A percentile compares a stretch with the other conserved stretches of the same genome.
Conservation (phyloP, 768 basidiomycete species). For the Lentinula guzmanii region DNA sequence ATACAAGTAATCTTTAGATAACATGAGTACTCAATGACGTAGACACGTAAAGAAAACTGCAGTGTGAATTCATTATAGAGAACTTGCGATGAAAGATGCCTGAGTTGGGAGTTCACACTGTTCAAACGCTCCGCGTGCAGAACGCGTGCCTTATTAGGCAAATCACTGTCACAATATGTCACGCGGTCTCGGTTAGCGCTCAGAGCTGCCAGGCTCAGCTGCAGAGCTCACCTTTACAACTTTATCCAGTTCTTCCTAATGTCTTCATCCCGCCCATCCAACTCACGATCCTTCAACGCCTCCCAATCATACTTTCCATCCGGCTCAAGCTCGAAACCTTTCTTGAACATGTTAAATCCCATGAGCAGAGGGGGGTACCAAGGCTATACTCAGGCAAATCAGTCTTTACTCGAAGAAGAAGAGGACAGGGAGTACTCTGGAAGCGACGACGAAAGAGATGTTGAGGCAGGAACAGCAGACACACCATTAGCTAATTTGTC, state of each 20-base stretch:
- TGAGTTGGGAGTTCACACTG: not conserved
- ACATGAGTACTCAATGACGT: not conserved
- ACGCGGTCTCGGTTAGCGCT: not conserved
- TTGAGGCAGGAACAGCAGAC: conserved; percentile 53
- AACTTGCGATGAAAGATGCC: too few species aligned
- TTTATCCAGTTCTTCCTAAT: not conserved
- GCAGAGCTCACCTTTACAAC: not conserved
- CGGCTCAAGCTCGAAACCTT: conserved; percentile 64
- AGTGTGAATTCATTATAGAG: not conserved
- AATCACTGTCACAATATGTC: not conserved
- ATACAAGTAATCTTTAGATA: not conserved
- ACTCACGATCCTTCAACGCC: conserved; percentile 27
- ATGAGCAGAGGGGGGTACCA: conserved; percentile 60
- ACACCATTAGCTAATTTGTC: conserved; percentile 18
- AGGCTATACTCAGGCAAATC: conserved; percentile 71
- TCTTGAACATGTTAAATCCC: conserved; percentile 79
- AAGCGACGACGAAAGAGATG: conserved; percentile 39
- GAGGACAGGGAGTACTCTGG: conserved; percentile 38
- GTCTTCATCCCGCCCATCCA: conserved; percentile 20
- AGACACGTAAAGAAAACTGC: not conserved
- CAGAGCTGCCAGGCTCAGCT: not conserved
- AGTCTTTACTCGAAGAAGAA: conserved; percentile 68
- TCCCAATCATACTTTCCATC: conserved; percentile 29
- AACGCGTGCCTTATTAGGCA: not conserved
- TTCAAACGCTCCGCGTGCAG: not conserved